Base-by-base conservation (phyloP, 805 yeast species). In the Pichia membranifaciens region DNA sequence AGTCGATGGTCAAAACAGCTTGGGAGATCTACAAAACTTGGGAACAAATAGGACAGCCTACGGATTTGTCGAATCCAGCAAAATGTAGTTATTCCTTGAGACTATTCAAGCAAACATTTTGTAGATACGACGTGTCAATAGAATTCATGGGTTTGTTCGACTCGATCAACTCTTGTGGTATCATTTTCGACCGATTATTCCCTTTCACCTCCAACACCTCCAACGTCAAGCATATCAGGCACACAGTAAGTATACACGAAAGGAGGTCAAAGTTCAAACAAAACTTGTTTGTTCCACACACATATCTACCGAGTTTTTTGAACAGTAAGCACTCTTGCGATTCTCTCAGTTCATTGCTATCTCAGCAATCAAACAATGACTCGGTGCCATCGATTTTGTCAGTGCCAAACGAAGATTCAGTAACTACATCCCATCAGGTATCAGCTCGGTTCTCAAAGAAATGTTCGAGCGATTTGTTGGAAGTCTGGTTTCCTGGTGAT, bases 111-210 rank as follows among this genome's bases (percentile, higher is more conserved):
- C 67, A 64, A 41, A 76, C 82, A 0, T 82, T 82, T 56, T 72
- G 79, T 41, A 54, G 66, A 4, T 60, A 65, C 5, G 54, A 61
- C 2, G 74, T 78, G 3, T 56, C 55, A 8, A 70, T 82, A 41
- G 73, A 74, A 51, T 79, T 81, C 50, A 75, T 82, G 72, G 88
- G 88, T 0, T 60, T 82, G 17, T 82, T 83, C 74, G 89, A 82
- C 62, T 76, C 86, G 0, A 79, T 82, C 17, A 81, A 79, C 57
- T 80, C 87, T 1, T 81, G 81, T 18, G 88, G 88, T 0, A 54
- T 81, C 9, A 48, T 81, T 4, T 66, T 78, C 37, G 85, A 81
- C 55, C 62, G 78, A 35, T 51, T 78, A 58, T 82, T 81, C 51
- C 86, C 87, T 0, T 79, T 69, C 52, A 70, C 82, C 1, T 73